A percentile compares a stretch with the other conserved stretches of the same genome.
These are phyloP conservation scores for Oryza australiensis DNA, from an alignment of 176 grass and related monocot species.

Conservation along the genomic window DNA sequence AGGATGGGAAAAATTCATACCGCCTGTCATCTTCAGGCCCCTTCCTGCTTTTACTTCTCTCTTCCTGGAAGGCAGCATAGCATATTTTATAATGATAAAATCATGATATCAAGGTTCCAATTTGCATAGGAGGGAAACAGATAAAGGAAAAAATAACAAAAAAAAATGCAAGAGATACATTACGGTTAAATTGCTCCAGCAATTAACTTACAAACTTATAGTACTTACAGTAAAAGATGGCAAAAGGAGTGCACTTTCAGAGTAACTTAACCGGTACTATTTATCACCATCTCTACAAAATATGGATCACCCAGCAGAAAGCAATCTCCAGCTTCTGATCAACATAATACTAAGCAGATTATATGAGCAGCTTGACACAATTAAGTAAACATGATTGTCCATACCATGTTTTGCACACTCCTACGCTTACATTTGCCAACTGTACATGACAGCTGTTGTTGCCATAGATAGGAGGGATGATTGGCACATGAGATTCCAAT, in stretches of 20 bases:
- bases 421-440: conserved; percentile 55
- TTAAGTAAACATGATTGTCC: conserved; percentile 54
- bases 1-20: conserved; percentile 20
- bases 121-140: background rate
- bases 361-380: conserved; percentile 50
- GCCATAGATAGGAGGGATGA: conserved; percentile 38
- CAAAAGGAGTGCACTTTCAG: conserved; percentile 48
- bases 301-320: conserved; percentile 50
- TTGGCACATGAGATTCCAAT: conserved; percentile 57
- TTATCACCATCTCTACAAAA: conserved; percentile 57
- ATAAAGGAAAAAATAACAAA: background rate
- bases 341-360: conserved; percentile 66
- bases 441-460: conserved; percentile 43
- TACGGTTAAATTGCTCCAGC: conserved; percentile 30
- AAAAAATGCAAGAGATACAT: conserved; percentile 32
- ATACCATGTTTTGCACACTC: conserved; percentile 59
- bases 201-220: conserved; percentile 48
- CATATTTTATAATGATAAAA: conserved; percentile 26
- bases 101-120: background rate
- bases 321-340: conserved; percentile 51
- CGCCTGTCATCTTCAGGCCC: conserved; percentile 60
- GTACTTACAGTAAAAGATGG: conserved; percentile 58
- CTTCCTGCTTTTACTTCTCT: conserved; percentile 67
- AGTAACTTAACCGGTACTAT: conserved; percentile 54
- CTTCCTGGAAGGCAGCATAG: conserved; percentile 59